Evolutionary conservation across 805 yeast genomes (phyloP), one percentile per base, ranked within the genome.

Genomic region (Yamadazyma ubonensis): DNA sequence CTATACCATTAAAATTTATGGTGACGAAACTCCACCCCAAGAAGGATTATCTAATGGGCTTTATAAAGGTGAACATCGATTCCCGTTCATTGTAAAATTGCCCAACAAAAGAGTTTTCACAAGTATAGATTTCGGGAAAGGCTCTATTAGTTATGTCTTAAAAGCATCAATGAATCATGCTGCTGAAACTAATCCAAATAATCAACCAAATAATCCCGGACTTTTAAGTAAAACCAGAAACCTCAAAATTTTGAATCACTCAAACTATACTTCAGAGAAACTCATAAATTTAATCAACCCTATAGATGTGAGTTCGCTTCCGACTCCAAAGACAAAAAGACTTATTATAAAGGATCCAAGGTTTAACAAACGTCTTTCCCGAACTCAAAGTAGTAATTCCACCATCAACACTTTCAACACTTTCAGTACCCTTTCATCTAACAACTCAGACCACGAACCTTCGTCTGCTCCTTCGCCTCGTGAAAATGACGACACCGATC

Each of bases 31-130:
- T 6, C 18, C 33, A 3, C 52, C 50, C 49, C 38, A n/a, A 10
- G 29, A 38, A 15, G 64, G 57, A 16, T 59, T 61, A 39, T 36
- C 55, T 11, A 67, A 60, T 42, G 86, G 86, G 0, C 57, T 85
- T n/a, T 75, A 79, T 14, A 78, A 79, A 52, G 96, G 96, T 29
- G 91, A 86, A 54, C 96, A 89, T 60, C 65, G 86, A 25, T 89
- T 90, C 56, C 96, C 96, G 15, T 90, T 89, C 55, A 77, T 83
- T 34, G 85, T 89, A 30, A 82, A 78, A 50, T 70, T 89, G n/a
- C 96, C 96, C 1, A 74, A 73, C 49, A 79, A 77, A 47, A 76
- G 84, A 48, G 73, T 86, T 3, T 82, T 71, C 58, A 84, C 93
- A 16, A 79, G 88, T 36, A 75, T 89, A 18, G 81, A 80, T 48